Evolutionary conservation across 208 protist species (phyloP).

Genomic region (Vickermania ingenoplastis): DNA sequence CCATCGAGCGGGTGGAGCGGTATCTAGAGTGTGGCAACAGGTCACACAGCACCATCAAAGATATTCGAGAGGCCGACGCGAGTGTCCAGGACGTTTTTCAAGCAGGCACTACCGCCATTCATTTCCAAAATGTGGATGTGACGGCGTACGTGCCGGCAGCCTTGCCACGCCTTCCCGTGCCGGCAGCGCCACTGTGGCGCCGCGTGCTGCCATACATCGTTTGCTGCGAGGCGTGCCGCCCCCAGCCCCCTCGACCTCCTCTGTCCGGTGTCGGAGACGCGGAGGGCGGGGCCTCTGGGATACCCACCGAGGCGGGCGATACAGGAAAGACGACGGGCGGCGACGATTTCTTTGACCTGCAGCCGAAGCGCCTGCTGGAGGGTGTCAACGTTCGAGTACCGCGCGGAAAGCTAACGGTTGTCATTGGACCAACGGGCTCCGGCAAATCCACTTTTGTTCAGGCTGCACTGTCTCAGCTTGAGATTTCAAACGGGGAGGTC

Average conservation of each 20-base stretch:
- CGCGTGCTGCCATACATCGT: neutral
- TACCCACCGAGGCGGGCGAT: neutral
- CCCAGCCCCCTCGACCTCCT: neutral
- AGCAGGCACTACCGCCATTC: no score
- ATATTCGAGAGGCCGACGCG: conserved; percentile 4
- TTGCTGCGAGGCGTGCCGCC: neutral
- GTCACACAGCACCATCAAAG: neutral
- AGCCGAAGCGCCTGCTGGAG: conserved; percentile 27
- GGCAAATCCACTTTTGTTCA: conserved; percentile 70
- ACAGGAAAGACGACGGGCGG: conserved; percentile 4
- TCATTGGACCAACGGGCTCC: conserved; percentile 59
- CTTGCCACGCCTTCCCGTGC: neutral
- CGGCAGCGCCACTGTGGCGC: neutral
- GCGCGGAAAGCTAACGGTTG: conserved; percentile 26
- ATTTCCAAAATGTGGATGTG: neutral
- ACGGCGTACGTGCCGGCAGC: neutral
- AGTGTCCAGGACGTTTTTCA: no score
- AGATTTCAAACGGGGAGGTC: conserved; percentile 23
- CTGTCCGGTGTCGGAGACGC: neutral
- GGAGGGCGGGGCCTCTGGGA: no score
- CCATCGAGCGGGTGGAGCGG: conserved; percentile 37
- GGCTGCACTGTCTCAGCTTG: conserved; percentile 25
- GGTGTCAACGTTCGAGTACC: conserved; percentile 27
- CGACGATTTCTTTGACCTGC: conserved; percentile 15
- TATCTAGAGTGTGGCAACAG: conserved; percentile 59